phyloP scores from a whole-genome alignment of 192 early-diverging fungal species.

The Coemansia sp. region DNA sequence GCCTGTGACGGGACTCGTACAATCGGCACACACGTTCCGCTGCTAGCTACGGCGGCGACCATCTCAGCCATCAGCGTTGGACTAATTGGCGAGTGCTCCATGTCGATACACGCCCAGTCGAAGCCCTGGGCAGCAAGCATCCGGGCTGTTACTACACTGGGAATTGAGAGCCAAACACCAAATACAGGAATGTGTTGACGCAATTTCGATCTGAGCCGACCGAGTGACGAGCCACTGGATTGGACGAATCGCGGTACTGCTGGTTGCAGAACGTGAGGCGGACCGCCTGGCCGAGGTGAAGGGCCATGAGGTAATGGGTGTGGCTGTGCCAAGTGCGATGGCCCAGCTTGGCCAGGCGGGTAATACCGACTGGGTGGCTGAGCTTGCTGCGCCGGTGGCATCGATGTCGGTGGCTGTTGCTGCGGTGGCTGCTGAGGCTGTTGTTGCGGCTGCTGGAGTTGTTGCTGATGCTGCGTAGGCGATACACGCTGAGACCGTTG shows the following conservation, averaged over 20 bases:
- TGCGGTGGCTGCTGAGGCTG: not conserved
- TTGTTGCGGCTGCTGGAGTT: slow-evolving; percentile 8
- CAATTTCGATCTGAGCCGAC: slow-evolving; percentile 38
- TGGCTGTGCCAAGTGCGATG: slow-evolving; percentile 4
- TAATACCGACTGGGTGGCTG: slow-evolving; percentile 36
- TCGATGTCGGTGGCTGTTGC: not conserved
- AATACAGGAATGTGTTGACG: slow-evolving; percentile 43
- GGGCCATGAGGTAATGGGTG: slow-evolving; percentile 5
- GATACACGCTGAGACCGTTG: slow-evolving; percentile 19
- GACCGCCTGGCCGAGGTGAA: slow-evolving; percentile 23
- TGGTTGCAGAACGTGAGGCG: slow-evolving; percentile 1
- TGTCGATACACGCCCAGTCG: slow-evolving; percentile 59
- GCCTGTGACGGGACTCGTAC: slow-evolving; percentile 56
- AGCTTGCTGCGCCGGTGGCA: slow-evolving; percentile 14
- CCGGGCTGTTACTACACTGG: slow-evolving; percentile 51
- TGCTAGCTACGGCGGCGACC: slow-evolving; percentile 55
- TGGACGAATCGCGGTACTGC: slow-evolving; percentile 12
- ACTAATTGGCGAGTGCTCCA: slow-evolving; percentile 54
- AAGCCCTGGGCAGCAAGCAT: slow-evolving; percentile 51
- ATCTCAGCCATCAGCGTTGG: slow-evolving; percentile 57
- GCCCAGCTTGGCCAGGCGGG: slow-evolving; percentile 17
- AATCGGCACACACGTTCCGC: slow-evolving; percentile 51
- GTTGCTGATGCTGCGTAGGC: slow-evolving; percentile 15
- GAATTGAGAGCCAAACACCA: slow-evolving; percentile 56
- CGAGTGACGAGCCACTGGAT: slow-evolving; percentile 15